Evolutionary conservation across 202 grass and related monocot genomes (phyloP).

Genomic region (Eragrostis tef): DNA sequence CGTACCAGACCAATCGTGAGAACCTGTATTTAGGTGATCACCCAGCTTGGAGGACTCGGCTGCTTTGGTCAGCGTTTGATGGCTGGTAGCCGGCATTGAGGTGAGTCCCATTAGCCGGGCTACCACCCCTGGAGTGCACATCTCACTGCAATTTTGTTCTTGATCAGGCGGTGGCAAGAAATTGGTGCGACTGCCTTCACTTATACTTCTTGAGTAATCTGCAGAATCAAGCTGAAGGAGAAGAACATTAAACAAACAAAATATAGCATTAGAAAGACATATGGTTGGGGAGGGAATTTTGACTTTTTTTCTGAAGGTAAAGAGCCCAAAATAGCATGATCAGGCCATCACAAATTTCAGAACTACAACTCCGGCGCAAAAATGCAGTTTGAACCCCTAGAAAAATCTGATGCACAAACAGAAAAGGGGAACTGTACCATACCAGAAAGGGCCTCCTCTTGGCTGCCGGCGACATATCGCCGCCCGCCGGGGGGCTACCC

Average conservation of each 20-base stretch:
- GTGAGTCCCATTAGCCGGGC: constrained; percentile 76
- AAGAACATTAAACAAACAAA: constrained; percentile 5
- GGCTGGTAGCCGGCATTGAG: constrained; percentile 54
- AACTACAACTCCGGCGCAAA: constrained; percentile 1
- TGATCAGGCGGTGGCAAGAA: constrained; percentile 17
- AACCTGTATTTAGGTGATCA: neutral
- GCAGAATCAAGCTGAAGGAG: constrained; percentile 51
- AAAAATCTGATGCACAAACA: neutral
- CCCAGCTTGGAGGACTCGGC: neutral
- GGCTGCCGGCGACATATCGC: constrained; percentile 33
- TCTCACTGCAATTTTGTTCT: constrained; percentile 24
- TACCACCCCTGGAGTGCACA: constrained; percentile 55
- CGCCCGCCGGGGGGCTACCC: constrained; percentile 8
- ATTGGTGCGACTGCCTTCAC: constrained; percentile 24
- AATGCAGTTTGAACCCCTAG: neutral
- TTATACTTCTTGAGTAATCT: constrained; percentile 43
- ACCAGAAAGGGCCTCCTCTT: constrained; percentile 55
- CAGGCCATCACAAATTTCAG: constrained; percentile 4
- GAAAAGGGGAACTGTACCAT: neutral
- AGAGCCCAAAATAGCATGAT: neutral
- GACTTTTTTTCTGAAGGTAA: neutral
- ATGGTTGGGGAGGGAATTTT: neutral
- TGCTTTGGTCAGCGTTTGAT: constrained; percentile 23
- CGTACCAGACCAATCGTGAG: constrained; percentile 12
- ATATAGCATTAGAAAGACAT: neutral